Percentiles rank a stretch among this genome's conserved stretches.
Conservation (phyloP, 2,329 filamentous ascomycete genomes). For the Lachnellula arida region DNA sequence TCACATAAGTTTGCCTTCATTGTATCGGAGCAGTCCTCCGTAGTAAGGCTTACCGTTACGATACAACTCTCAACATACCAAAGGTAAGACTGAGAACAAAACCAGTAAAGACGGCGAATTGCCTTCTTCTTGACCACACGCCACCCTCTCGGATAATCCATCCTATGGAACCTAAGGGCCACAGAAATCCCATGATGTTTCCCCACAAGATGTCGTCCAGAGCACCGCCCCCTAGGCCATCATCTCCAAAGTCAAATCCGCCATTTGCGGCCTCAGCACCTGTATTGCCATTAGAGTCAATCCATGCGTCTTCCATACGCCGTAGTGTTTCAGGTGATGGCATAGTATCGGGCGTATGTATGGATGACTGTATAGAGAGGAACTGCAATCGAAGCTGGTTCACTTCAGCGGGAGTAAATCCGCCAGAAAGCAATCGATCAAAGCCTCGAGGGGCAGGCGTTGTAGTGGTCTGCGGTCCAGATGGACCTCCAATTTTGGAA, state of each 20-base stretch:
- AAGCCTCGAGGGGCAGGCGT: slow-evolving; percentile 70
- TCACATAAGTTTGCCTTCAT: neutral
- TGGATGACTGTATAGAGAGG: slow-evolving; percentile 73
- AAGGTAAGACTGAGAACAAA: slow-evolving; percentile 75
- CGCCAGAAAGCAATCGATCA: slow-evolving; percentile 74
- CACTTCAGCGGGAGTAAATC: slow-evolving; percentile 80
- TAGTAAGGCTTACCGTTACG: slow-evolving; percentile 15
- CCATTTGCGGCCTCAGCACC: slow-evolving; percentile 35
- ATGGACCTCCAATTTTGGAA: slow-evolving; percentile 10
- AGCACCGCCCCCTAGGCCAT: slow-evolving; percentile 37
- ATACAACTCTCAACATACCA: slow-evolving; percentile 53
- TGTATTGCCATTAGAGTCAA: slow-evolving; percentile 59
- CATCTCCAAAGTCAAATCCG: slow-evolving; percentile 35
- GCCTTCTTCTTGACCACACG: slow-evolving; percentile 78
- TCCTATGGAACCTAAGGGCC: slow-evolving; percentile 78
- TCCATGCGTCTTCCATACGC: slow-evolving; percentile 82
- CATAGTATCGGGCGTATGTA: slow-evolving; percentile 85
- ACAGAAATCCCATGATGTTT: slow-evolving; percentile 90
- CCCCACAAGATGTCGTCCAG: slow-evolving; percentile 85
- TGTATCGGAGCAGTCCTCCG: neutral
- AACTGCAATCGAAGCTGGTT: slow-evolving; percentile 85
- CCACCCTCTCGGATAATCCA: slow-evolving; percentile 86
- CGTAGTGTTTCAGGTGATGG: slow-evolving; percentile 72
- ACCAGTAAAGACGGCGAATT: slow-evolving; percentile 82
- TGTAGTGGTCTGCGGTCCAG: slow-evolving; percentile 27